A percentile compares a stretch with the other conserved stretches of the same genome.
phyloP scores from a whole-genome alignment of 2,329 filamentous ascomycete genomes.

The Leptographium wingfieldii region DNA sequence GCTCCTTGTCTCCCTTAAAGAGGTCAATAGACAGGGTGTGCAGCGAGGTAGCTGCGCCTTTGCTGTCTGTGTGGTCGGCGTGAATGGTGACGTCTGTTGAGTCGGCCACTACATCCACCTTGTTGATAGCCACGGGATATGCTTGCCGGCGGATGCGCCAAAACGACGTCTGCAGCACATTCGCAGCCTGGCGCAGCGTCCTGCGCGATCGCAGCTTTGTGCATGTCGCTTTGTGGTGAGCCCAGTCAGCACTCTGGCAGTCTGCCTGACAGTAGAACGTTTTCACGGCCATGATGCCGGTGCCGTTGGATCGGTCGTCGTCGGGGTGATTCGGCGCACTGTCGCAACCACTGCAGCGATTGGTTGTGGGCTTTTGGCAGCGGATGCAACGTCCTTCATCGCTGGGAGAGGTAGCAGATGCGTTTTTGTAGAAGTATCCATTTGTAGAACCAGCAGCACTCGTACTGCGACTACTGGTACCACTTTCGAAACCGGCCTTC shows the following conservation, averaged over 20 bases:
- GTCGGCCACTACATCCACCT: neutral
- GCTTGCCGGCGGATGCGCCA: neutral
- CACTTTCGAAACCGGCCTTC: too few relatives aligned
- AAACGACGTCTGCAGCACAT: neutral
- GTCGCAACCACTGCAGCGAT: neutral
- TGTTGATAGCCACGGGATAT: neutral
- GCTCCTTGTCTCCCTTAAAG: neutral
- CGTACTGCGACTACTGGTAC: too few relatives aligned
- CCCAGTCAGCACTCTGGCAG: neutral
- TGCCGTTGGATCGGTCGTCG: neutral
- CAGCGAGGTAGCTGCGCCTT: neutral
- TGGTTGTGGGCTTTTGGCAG: neutral
- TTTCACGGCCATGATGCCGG: too few relatives aligned
- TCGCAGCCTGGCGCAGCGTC: neutral
- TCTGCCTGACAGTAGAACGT: neutral
- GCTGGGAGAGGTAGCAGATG: neutral
- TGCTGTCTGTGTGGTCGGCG: neutral
- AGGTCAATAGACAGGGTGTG: neutral
- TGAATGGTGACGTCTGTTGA: neutral
- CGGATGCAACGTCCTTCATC: neutral
- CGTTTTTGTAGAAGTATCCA: too few relatives aligned
- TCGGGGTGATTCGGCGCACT: neutral
- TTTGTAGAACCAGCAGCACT: too few relatives aligned
- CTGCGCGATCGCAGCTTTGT: neutral
- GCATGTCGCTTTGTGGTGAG: neutral